Evolutionary conservation across 2,329 filamentous ascomycete genomes (phyloP).

Genomic region (Didymella segeticola): DNA sequence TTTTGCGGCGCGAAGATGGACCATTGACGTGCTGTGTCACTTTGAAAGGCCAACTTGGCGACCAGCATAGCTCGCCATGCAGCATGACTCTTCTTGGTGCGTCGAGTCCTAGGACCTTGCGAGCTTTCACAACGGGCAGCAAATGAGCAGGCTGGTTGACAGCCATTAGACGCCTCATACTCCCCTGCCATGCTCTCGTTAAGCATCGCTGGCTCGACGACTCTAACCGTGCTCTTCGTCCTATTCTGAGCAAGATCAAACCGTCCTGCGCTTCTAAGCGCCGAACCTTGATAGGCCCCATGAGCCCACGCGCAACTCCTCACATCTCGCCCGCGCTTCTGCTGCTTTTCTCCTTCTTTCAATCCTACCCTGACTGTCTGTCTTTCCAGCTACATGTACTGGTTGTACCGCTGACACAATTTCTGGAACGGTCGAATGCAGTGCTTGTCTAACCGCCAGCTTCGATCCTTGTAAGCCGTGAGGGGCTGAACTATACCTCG

Average conservation of each 20-base stretch:
- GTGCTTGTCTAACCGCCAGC: conserved; percentile 42
- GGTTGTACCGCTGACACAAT: conserved; percentile 23
- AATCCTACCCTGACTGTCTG: conserved; percentile 33
- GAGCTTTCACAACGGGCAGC: conserved; percentile 32
- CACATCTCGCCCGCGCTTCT: conserved; percentile 41
- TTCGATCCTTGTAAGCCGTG: conserved; percentile 46
- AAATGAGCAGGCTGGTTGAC: conserved; percentile 37
- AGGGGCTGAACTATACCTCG: conserved; percentile 49
- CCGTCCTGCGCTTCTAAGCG: conserved; percentile 46
- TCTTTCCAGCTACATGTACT: conserved; percentile 46
- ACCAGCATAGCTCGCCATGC: conserved; percentile 30
- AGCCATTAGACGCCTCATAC: conserved; percentile 45
- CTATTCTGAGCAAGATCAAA: conserved; percentile 49
- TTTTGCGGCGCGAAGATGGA: conserved; percentile 41
- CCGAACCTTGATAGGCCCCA: conserved; percentile 46
- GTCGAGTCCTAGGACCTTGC: conserved; percentile 38
- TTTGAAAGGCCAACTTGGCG: conserved; percentile 37
- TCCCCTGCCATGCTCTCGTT: conserved; percentile 35
- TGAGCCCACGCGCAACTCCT: conserved; percentile 39
- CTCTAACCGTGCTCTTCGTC: conserved; percentile 35
- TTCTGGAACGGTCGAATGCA: conserved; percentile 53
- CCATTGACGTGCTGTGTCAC: conserved; percentile 42
- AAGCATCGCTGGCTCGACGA: conserved; percentile 32
- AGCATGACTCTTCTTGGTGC: conserved; percentile 35
- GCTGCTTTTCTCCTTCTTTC: conserved; percentile 37